Conservation (phyloP, 352 stramenopile genomes). For the Phytophthora hibernalis region DNA sequence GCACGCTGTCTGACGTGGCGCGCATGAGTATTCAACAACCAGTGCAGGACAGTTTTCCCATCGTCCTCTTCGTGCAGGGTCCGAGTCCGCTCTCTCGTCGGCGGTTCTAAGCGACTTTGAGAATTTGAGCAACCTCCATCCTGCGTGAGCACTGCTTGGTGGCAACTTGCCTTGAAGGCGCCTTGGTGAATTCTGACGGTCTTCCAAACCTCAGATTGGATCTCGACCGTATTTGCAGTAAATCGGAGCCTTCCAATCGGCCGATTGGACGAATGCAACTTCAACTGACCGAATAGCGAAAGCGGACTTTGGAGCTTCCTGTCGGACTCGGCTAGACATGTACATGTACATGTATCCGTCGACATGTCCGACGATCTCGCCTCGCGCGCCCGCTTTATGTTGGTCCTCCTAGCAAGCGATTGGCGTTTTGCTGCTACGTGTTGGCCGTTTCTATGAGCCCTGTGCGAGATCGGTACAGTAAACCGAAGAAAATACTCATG, state of each 20-base stretch:
- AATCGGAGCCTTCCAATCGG: constrained; percentile 31
- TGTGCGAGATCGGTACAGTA: too few species aligned
- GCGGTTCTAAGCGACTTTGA: constrained; percentile 14
- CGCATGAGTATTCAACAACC: constrained; percentile 33
- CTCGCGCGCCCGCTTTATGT: constrained; percentile 20
- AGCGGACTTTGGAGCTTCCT: constrained; percentile 5
- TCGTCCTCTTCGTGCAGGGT: constrained; percentile 36
- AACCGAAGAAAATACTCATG: too few species aligned
- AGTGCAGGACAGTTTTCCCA: constrained; percentile 19
- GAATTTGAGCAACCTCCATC: constrained; percentile 26
- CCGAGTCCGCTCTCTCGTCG: constrained; percentile 26
- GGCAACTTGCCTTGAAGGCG: too few species aligned
- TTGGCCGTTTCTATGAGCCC: constrained; percentile 3
- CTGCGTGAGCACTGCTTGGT: constrained; percentile 10
- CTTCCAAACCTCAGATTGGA: constrained; percentile 39
- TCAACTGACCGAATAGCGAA: constrained; percentile 27
- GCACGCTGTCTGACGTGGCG: constrained; percentile 9
- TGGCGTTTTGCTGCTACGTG: constrained; percentile 39
- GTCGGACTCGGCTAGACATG: not conserved
- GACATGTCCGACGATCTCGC: constrained; percentile 27
- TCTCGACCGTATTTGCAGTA: constrained; percentile 19
- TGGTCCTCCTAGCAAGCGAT: constrained; percentile 9
- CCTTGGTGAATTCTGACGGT: constrained; percentile 9
- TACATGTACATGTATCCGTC: constrained; percentile 30
- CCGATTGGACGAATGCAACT: constrained; percentile 39